A percentile compares a stretch with the other conserved stretches of the same genome.
Conservation (phyloP, 345 rosid genomes). For the Xanthoceras sorbifolium region DNA sequence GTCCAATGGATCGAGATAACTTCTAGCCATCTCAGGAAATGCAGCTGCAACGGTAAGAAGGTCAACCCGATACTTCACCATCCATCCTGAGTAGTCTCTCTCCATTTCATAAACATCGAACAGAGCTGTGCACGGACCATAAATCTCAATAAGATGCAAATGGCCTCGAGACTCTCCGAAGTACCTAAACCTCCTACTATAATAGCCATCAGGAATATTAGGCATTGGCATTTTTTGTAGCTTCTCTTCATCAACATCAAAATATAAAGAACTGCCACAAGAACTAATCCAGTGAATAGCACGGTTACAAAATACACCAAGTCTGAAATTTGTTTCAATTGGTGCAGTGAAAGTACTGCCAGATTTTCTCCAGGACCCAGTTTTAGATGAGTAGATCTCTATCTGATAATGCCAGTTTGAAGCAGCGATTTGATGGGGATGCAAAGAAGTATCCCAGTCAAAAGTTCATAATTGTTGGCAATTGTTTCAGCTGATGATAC, state of each 20-base stretch:
- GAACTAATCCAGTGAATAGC: neutral
- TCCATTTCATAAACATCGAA: conserved; percentile 23
- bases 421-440: conserved; percentile 32
- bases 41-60: neutral
- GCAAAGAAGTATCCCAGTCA: conserved; percentile 28
- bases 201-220: neutral
- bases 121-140: neutral
- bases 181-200: neutral
- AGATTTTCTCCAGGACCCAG: neutral
- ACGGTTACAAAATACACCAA: neutral
- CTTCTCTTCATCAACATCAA: neutral
- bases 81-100: conserved; percentile 11
- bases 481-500: conserved; percentile 25
- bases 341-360: neutral
- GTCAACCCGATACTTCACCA: conserved; percentile 2
- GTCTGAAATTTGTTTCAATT: neutral
- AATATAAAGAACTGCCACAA: neutral
- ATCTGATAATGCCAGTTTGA: neutral
- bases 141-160: conserved; percentile 21
- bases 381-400: neutral
- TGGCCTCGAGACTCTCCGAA: conserved; percentile 3
- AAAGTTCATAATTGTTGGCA: conserved; percentile 29
- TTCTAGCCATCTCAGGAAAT: conserved; percentile 15
- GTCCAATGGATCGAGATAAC: neutral
- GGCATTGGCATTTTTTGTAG: neutral